Base-by-base conservation (phyloP, 257 asterid species). In the Petunia axillaris region DNA sequence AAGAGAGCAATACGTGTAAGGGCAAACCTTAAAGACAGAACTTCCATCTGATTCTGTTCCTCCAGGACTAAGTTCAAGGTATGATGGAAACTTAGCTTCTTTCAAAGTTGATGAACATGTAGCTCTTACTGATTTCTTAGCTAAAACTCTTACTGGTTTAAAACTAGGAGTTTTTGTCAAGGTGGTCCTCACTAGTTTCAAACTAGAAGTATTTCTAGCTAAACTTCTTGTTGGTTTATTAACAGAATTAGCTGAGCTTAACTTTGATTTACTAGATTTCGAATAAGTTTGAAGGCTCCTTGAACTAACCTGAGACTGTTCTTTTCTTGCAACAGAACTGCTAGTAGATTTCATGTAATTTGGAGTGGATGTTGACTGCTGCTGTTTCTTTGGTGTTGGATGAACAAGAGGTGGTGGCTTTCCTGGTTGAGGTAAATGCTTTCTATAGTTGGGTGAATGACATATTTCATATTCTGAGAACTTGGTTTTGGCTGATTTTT, bases 261-360 rank as follows among this genome's bases (percentile, higher is more conserved):
- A 5, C 52, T 87, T 89, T 54, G 84, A 75, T 65, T n/a, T 63
- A 43, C 40, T 83, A 4, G 82, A 71, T 62, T 81, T 81, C 50
- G 84, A 86, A 44, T 76, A 66, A 52, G 85, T 53, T 77, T 81
- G 76, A 75, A 85, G 81, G 77, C 78, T 87, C 82, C 79, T 84
- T 68, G 87, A 16, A 85, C 90, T 88, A 80, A 83, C 88, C 87
- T 83, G 89, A 3, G 86, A 80, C 57, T 52, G 87, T 84, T 91
- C 96, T 82, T 90, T 93, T 59, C 95, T 88, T 13, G 99, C 97
- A 79, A 88, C 94, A 10, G 89, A 95, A 76, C 99, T 88, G 83
- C 91, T 84, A 62, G 99, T 95, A 82, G 97, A 77, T 89, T 90
- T 93, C 99, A 95, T 95, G 87, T 95, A 93, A 75, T 92, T 95